phyloP scores from a whole-genome alignment of 2,329 filamentous ascomycete species.

The Aspergillus novofumigatus region DNA sequence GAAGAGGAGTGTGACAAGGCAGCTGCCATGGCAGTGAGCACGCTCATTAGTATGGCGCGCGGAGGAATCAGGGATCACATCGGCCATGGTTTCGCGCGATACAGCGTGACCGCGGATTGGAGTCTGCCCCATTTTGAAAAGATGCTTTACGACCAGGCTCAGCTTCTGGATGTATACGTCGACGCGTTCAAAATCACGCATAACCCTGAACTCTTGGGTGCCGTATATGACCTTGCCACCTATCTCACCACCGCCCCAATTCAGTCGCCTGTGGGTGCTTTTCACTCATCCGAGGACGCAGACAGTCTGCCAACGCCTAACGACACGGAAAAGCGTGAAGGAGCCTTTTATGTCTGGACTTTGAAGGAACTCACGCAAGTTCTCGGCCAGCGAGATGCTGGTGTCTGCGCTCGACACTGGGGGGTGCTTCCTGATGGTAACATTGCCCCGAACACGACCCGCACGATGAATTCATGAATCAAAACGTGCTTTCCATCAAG shows the following conservation, averaged over 20 bases:
- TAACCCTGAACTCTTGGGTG: conserved; percentile 68
- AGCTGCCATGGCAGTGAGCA: conserved; percentile 73
- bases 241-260: conserved; percentile 75
- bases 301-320: conserved; percentile 73
- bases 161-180: conserved; percentile 77
- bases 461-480: conserved; percentile 89
- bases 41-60: conserved; percentile 71
- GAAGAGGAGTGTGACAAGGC: conserved; percentile 69
- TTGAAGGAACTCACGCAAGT: conserved; percentile 77
- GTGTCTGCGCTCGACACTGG: conserved; percentile 78
- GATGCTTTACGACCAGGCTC: conserved; percentile 88
- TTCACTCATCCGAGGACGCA: conserved; percentile 85
- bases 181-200: conserved; percentile 74
- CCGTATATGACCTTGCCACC: conserved; percentile 77
- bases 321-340: conserved; percentile 79
- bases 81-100: conserved; percentile 74
- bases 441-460: conserved; percentile 75
- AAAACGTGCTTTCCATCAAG: conserved; percentile 77
- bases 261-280: conserved; percentile 64
- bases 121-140: conserved; percentile 95
- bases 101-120: conserved; percentile 90
- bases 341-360: conserved; percentile 94
- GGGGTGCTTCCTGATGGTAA: conserved; percentile 82
- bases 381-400: conserved; percentile 63
- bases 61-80: conserved; percentile 71